These are phyloP conservation scores for Rhodotorula sp. DNA, from an alignment of 1,284 basidiomycete genomes.

Conservation along the genomic window DNA sequence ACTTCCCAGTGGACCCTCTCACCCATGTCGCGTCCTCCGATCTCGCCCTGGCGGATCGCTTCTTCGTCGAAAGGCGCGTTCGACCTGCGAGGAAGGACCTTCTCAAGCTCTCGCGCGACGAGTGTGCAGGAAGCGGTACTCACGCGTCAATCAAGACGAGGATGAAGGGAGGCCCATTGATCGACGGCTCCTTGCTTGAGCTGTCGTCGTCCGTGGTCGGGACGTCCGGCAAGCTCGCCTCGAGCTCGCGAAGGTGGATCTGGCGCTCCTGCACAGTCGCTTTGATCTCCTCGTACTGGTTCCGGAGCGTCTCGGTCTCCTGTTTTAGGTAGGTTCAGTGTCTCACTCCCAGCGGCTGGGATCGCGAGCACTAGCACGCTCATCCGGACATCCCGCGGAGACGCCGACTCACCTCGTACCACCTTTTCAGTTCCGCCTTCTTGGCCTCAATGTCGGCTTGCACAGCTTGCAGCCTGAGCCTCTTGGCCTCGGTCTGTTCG, in stretches of 20 bases:
- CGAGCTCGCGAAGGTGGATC: not conserved
- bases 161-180: not conserved
- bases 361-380: too few species aligned
- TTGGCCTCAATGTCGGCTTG: too few species aligned
- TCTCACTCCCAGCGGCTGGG: not conserved
- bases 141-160: constrained; percentile 10
- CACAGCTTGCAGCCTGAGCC: too few species aligned
- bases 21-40: not conserved
- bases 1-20: constrained; percentile 5
- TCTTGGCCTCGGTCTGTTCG: too few species aligned
- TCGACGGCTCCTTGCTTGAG: not conserved
- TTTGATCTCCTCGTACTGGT: too few species aligned
- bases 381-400: too few species aligned
- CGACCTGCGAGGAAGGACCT: not conserved
- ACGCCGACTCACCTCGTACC: too few species aligned
- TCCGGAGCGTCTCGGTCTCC: not conserved
- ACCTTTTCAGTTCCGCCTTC: too few species aligned
- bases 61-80: constrained; percentile 14
- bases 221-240: not conserved
- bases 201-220: not conserved
- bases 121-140: not conserved
- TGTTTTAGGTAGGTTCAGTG: not conserved
- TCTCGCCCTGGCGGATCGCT: not conserved
- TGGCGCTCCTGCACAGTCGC: not conserved
- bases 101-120: not conserved